phyloP scores from a whole-genome alignment of 2,329 filamentous ascomycete genomes.

The Colletotrichum tofieldiae region DNA sequence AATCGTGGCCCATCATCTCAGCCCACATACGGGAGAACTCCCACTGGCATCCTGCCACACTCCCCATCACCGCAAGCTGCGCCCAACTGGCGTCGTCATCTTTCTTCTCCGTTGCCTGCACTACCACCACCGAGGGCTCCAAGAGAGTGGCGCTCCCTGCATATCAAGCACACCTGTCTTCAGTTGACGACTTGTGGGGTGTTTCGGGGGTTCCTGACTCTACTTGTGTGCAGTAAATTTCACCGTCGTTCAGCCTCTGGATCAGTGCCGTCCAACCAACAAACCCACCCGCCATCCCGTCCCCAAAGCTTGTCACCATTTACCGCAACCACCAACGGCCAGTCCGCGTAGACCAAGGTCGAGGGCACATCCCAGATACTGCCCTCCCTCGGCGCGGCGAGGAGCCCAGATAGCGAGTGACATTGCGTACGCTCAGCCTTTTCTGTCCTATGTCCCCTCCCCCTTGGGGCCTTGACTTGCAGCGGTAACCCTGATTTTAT shows the following conservation, averaged over 20 bases:
- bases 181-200: conserved; percentile 12
- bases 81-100: conserved; percentile 38
- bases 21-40: conserved; percentile 15
- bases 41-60: conserved; percentile 2
- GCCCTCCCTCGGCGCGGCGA: not conserved
- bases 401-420: conserved; percentile 13
- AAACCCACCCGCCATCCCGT: conserved; percentile 5
- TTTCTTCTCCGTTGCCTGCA: conserved; percentile 13
- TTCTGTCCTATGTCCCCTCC: conserved; percentile 27
- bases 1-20: conserved; percentile 1
- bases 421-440: conserved; percentile 23
- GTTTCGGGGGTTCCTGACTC: conserved; percentile 24
- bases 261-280: conserved; percentile 17
- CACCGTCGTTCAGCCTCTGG: conserved; percentile 11
- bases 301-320: conserved; percentile 30
- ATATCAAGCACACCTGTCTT: conserved; percentile 1
- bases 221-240: conserved; percentile 18
- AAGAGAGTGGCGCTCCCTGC: not conserved
- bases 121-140: not conserved
- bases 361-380: conserved; percentile 28
- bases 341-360: conserved; percentile 24
- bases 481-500: conserved; percentile 33
- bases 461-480: conserved; percentile 33
- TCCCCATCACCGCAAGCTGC: conserved; percentile 24
- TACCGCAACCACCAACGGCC: conserved; percentile 12